Evolutionary conservation across 805 yeast genomes (phyloP), one percentile per base, ranked within the genome.

Genomic region (Komagataella pastoris): DNA sequence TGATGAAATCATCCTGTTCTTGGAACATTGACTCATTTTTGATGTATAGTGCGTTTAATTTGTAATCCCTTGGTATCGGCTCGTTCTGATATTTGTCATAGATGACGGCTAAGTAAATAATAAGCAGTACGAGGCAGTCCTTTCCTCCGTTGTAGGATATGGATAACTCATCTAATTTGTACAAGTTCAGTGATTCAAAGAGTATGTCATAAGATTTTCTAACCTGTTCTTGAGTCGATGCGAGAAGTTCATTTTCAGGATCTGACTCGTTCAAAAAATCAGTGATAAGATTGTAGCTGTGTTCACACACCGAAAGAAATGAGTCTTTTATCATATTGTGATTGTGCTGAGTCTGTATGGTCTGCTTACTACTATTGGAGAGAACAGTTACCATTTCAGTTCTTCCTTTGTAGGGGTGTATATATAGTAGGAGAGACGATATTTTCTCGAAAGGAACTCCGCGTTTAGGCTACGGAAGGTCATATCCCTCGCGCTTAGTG

Each of bases 71-170:
- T 59, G 54, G 45, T 19, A 47, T 59, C 45, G 55, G 30, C 44
- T 58, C 49, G 47, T 50, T 49, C 46, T 54, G 61, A 50, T 47
- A 57, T 46, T 52, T 58, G 43, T 55, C 55, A 49, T 64, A 63
- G 12, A 66, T 57, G 47, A 77, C 79, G 1, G 93, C 83, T 50
- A 90, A 67, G 51, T 87, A 79, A 4, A 93, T 61, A 14, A 88
- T 70, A 52, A 93, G 73, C 84, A 91, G 80, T 36, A 90, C 97
- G 48, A 90, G 77, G 60, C 98, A 93, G 67, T 93, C 99, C 62
- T 93, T 93, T 1, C 99, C 99, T 8, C 99, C 99, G 63, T 93
- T 93, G 65, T 85, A 93, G 2, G 96, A 85, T 12, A 93, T 72
- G 0, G 97, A 84, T 3, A 86, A 66, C 53, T 84, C 81, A 10